A percentile compares a stretch with the other conserved stretches of the same genome.
These are phyloP conservation scores for Prunus davidiana DNA, from an alignment of 306 rosid species.

Conservation along the genomic window DNA sequence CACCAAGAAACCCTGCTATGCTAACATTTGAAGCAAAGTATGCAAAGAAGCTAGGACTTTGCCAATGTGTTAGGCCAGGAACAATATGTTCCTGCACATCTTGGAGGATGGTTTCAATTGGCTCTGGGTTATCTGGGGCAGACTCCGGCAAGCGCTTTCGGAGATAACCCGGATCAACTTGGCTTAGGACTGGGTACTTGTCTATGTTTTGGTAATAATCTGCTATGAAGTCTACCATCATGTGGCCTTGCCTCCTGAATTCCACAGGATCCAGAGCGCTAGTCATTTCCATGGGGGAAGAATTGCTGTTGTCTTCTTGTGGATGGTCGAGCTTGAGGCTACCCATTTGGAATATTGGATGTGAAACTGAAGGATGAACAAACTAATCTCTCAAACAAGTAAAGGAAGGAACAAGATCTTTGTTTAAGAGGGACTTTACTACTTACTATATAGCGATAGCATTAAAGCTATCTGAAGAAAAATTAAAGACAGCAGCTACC, in stretches of 20 bases:
- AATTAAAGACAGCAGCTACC: too few relatives aligned
- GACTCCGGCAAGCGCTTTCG: neutral
- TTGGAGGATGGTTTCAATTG: slow-evolving; percentile 4
- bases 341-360: neutral
- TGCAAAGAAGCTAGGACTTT: slow-evolving; percentile 11
- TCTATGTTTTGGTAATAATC: slow-evolving; percentile 18
- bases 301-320: neutral
- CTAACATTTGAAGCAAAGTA: slow-evolving; percentile 12
- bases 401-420: too few relatives aligned
- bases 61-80: slow-evolving; percentile 15
- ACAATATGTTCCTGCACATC: slow-evolving; percentile 9
- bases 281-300: neutral
- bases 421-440: too few relatives aligned
- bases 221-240: slow-evolving; percentile 1
- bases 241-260: neutral
- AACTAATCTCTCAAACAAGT: too few relatives aligned
- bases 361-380: neutral
- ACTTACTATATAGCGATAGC: too few relatives aligned
- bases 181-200: slow-evolving; percentile 11
- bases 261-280: neutral
- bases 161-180: slow-evolving; percentile 12
- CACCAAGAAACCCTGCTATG: slow-evolving; percentile 7
- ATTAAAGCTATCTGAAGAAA: too few relatives aligned
- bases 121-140: neutral
- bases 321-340: neutral